Evolutionary conservation across 768 basidiomycete species (phyloP).

Genomic region (Kwoniella botswanensis): DNA sequence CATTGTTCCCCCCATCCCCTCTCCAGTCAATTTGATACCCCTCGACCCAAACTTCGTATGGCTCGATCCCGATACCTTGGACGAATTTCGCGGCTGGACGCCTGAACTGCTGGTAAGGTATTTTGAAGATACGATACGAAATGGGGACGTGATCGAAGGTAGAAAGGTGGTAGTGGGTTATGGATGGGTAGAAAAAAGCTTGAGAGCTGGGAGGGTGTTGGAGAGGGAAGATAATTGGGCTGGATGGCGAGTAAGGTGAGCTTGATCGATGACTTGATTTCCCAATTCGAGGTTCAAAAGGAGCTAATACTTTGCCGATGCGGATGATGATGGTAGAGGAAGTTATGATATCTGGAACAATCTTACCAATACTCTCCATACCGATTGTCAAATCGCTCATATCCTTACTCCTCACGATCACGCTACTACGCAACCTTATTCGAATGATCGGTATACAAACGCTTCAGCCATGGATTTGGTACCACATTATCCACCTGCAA

Average conservation of each 20-base stretch:
- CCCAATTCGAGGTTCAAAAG: too few relatives aligned
- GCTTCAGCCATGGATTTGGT: not conserved
- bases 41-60: constrained; percentile 3
- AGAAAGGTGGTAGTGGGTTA: constrained; percentile 11
- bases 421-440: too few relatives aligned
- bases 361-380: not conserved
- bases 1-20: not conserved
- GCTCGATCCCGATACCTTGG: not conserved
- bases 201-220: constrained; percentile 3
- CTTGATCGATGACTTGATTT: too few relatives aligned
- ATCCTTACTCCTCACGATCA: not conserved
- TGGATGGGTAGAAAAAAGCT: constrained; percentile 9
- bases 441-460: not conserved
- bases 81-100: not conserved
- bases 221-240: constrained; percentile 8
- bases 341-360: constrained; percentile 6
- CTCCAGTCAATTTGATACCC: not conserved
- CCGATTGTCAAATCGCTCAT: too few relatives aligned
- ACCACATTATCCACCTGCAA: not conserved
- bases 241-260: constrained; percentile 17
- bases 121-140: constrained; percentile 13
- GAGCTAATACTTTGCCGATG: too few relatives aligned
- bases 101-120: constrained; percentile 12
- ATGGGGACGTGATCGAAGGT: not conserved
- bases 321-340: not conserved